These are phyloP conservation scores for Rosa chinensis DNA, from an alignment of 306 rosid species.

Conservation along the genomic window DNA sequence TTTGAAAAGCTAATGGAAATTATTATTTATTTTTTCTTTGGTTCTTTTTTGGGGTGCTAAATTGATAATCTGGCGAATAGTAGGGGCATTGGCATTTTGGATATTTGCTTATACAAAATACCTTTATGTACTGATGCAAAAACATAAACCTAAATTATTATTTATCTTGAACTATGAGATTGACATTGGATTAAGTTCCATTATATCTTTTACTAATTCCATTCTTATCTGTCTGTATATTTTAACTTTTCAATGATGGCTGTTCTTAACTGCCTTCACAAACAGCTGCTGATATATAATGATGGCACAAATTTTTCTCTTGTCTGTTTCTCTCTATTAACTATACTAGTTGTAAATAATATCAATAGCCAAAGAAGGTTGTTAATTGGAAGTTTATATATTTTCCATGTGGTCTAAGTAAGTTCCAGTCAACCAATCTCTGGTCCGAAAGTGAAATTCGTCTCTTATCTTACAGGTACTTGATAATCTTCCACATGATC, in stretches of 20 bases:
- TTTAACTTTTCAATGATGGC: neutral
- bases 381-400: neutral
- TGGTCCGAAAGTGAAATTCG: constrained; percentile 5
- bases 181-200: neutral
- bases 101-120: neutral
- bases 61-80: neutral
- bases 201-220: neutral
- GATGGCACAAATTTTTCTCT: neutral
- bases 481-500: constrained; percentile 98
- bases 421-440: constrained; percentile 8
- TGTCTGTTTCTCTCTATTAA: neutral
- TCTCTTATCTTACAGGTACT: constrained; percentile 62
- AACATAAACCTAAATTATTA: neutral
- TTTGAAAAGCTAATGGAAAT: neutral
- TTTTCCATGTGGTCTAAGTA: neutral
- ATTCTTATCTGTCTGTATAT: neutral
- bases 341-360: neutral
- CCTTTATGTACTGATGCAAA: constrained; percentile 10
- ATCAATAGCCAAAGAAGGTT: neutral
- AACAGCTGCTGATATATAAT: neutral
- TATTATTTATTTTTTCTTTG: too few relatives aligned
- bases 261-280: neutral
- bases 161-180: neutral
- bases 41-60: neutral
- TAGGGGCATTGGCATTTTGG: neutral